A percentile compares a stretch with the other conserved stretches of the same genome.
Conservation (phyloP, 164 flowering plant genomes). For the Magnolia kwangsiensis region DNA sequence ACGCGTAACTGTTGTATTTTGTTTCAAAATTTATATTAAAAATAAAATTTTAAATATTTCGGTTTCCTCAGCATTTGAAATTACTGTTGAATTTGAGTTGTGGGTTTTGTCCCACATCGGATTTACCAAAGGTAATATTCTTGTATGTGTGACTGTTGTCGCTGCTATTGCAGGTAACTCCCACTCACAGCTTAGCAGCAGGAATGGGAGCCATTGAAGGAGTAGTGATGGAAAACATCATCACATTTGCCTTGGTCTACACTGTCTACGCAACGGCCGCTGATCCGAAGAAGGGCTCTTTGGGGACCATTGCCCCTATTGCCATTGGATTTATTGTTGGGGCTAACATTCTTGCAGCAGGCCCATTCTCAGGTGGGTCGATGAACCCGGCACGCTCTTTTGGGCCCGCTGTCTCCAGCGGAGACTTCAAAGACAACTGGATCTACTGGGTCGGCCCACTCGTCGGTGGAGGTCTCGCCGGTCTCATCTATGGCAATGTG, state of each 20-base stretch:
- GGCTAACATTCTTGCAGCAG: constrained; percentile 89
- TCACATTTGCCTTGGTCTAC: constrained; percentile 85
- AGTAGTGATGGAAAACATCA: constrained; percentile 69
- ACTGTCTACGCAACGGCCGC: constrained; percentile 83
- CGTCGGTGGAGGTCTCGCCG: constrained; percentile 78
- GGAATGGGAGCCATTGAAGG: constrained; percentile 74
- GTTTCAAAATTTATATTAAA: background rate
- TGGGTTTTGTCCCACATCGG: no score
- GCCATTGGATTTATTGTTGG: constrained; percentile 93
- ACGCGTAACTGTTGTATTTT: no score
- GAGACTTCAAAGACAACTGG: constrained; percentile 68
- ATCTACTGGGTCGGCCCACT: constrained; percentile 92
- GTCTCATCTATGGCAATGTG: constrained; percentile 56
- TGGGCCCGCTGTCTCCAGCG: constrained; percentile 83
- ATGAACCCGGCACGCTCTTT: constrained; percentile 97
- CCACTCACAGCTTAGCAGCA: constrained; percentile 55
- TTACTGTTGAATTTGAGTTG: no score
- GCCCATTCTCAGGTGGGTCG: constrained; percentile 90
- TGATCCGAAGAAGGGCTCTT: constrained; percentile 88
- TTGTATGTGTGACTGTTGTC: background rate
- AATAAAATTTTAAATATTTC: no score
- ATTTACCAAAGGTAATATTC: background rate
- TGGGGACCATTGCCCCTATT: constrained; percentile 83
- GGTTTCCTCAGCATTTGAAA: no score
- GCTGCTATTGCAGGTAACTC: constrained; percentile 44